Evolutionary conservation across 2,329 filamentous ascomycete genomes (phyloP), one percentile per base, ranked within the genome.

Genomic region (Neofusicoccum cordaticola): DNA sequence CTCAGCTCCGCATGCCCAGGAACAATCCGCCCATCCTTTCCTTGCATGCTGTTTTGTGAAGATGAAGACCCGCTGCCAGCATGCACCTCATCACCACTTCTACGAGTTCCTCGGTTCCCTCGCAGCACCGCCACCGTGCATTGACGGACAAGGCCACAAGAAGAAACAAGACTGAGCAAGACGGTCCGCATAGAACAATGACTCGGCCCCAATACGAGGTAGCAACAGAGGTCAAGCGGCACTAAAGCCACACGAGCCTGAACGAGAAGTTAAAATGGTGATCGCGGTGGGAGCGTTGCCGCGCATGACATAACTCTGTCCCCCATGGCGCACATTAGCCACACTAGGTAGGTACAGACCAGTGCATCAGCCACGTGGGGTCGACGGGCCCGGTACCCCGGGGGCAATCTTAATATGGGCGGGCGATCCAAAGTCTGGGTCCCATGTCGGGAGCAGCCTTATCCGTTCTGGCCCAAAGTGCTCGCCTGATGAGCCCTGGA

Each of bases 341-440:
- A 47, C 41, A 19, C 11, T 27, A 11, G 12, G 27, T 37, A 35
- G 56, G 41, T 47, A 17, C 42, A 60, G 22, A 47, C 56, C 56
- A n/a, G 42, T 60, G 56, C 56, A 37, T 48, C 56, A 60, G 56
- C 56, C 56, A 47, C 56, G 56, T 60, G 56, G 56, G 27, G 42
- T 47, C 31, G 37, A 60, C 56, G 56, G 56, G 41, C 56, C 56
- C 42, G 37, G 2, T 8, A 60, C 22, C 56, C 56, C 4, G 17
- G 56, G 56, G 13, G n/a, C 56, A 60, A 60, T 60, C 56, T 60
- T 39, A 60, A 60, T 60, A 60, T 60, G 17, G 11, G 22, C 31
- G n/a, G 56, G 7, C 31, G 42, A 47, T 47, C 42, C n/a, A 11
- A 34, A 19, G 41, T 22, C 56, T 37, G 31, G 56, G 44, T 60